Evolutionary conservation across 257 asterid species (phyloP).

Genomic region (Solanum rostratum): DNA sequence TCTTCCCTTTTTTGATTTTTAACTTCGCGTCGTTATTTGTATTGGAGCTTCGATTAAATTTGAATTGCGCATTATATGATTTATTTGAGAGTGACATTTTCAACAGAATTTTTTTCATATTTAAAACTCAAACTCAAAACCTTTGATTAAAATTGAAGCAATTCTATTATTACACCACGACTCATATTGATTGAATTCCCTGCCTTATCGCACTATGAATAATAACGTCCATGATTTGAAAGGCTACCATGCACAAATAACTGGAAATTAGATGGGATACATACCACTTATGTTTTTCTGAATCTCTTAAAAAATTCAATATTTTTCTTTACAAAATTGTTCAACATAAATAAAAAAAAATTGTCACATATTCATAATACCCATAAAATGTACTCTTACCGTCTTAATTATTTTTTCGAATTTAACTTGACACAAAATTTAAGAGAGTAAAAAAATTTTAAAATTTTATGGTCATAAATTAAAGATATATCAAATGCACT

Average conservation of each 20-base stretch:
- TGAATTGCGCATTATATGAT: accelerated
- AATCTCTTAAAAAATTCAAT: too few relatives aligned
- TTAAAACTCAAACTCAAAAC: too few relatives aligned
- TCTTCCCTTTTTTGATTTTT: too few relatives aligned
- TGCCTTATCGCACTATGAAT: not conserved
- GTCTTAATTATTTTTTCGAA: not conserved
- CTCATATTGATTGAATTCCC: not conserved
- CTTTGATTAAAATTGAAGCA: too few relatives aligned
- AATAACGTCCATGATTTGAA: not conserved
- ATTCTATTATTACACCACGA: too few relatives aligned
- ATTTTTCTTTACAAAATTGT: not conserved
- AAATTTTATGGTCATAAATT: not conserved
- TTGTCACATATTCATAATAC: not conserved
- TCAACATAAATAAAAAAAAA: not conserved
- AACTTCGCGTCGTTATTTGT: too few relatives aligned
- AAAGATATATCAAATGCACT: not conserved
- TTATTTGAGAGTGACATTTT: too few relatives aligned
- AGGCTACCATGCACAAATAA: not conserved
- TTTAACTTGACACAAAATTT: not conserved
- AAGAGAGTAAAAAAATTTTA: too few relatives aligned
- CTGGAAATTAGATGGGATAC: not conserved
- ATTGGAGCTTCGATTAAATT: too few relatives aligned
- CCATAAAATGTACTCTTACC: accelerated
- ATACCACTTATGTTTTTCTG: too few relatives aligned
- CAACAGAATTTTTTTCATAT: too few relatives aligned